Conservation (phyloP, 495 filamentous ascomycete genomes). For the Lasiosphaeria ovina region DNA sequence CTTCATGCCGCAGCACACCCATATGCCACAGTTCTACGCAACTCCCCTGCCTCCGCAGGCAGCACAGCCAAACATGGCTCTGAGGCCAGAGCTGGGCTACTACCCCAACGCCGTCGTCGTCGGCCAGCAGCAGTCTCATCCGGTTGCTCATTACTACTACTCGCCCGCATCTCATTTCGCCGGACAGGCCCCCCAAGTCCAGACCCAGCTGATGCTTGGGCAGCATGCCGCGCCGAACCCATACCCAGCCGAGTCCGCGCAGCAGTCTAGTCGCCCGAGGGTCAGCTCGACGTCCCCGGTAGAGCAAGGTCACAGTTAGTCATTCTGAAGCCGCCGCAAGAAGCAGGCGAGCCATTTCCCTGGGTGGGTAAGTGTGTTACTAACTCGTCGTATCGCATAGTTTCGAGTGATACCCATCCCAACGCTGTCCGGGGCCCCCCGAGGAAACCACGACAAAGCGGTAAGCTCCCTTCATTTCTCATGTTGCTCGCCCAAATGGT, state of each 20-base stretch:
- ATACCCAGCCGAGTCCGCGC: constrained; percentile 14
- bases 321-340: background rate
- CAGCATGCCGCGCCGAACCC: constrained; percentile 27
- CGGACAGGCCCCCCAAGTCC: constrained; percentile 26
- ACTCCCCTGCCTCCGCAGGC: constrained; percentile 33
- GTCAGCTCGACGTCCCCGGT: background rate
- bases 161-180: constrained; percentile 30
- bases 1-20: constrained; percentile 41
- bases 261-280: constrained; percentile 13
- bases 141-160: constrained; percentile 41
- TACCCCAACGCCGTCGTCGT: constrained; percentile 38
- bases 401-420: constrained; percentile 30
- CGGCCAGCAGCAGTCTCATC: constrained; percentile 36
- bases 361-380: background rate
- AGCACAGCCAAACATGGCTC: constrained; percentile 27
- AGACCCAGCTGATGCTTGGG: constrained; percentile 30
- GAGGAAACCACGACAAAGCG: constrained; percentile 80
- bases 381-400: constrained; percentile 21
- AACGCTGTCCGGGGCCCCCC: constrained; percentile 79
- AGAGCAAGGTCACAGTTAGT: constrained; percentile 17
- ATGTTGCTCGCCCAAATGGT: background rate
- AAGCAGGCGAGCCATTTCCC: too few relatives aligned
- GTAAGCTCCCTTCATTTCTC: constrained; percentile 27
- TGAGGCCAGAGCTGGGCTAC: constrained; percentile 36
- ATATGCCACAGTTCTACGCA: constrained; percentile 39